Conservation (phyloP, 2,329 filamentous ascomycete genomes). For the Chalara sp. region DNA sequence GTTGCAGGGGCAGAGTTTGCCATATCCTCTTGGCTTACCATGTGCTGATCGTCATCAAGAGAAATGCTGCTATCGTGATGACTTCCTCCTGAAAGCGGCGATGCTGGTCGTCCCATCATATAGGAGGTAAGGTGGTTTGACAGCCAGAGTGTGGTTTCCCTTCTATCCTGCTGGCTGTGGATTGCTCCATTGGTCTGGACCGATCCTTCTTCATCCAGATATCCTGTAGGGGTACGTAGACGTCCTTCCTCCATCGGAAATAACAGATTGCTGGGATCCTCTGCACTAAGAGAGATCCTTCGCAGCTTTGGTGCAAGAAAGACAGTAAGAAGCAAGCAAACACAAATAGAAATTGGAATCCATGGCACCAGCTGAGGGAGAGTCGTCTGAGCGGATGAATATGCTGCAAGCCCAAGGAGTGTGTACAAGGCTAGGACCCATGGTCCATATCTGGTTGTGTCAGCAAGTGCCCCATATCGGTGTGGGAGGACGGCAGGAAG, state of each 20-base stretch:
- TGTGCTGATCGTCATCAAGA: no score
- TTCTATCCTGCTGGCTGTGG: background rate
- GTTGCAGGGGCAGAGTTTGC: no score
- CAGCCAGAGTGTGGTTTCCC: background rate
- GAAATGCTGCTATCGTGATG: no score
- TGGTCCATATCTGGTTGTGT: background rate
- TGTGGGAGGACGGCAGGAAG: no score
- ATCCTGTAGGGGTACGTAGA: background rate
- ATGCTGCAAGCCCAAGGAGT: constrained; percentile 3
- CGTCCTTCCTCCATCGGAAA: constrained; percentile 1
- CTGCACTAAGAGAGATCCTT: background rate
- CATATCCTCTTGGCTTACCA: no score
- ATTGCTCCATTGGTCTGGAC: background rate
- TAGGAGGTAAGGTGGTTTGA: background rate
- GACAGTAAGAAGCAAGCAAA: constrained; percentile 10
- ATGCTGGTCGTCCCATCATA: no score
- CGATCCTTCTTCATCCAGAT: background rate
- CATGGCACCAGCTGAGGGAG: constrained; percentile 8
- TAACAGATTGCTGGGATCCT: background rate
- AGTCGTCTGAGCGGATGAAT: constrained; percentile 6
- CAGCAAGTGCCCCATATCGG: no score
- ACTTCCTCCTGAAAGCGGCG: no score
- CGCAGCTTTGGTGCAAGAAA: constrained; percentile 6
- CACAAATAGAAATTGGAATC: constrained; percentile 7
- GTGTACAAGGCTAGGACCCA: background rate